Evolutionary conservation across 176 grass and related monocot species (phyloP).

Genomic region (Ananas comosus): DNA sequence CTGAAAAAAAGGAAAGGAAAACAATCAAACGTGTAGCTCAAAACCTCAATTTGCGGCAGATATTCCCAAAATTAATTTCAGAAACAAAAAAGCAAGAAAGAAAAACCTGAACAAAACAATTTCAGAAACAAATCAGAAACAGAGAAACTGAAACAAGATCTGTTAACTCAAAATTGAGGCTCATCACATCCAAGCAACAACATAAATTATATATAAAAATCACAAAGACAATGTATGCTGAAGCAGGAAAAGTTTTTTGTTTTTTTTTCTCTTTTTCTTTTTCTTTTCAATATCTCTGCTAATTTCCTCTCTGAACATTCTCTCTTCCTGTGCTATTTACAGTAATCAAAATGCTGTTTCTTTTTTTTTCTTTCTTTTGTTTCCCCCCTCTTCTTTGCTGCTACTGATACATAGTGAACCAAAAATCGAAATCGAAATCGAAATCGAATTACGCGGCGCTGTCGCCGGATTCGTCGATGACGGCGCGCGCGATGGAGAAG

Average conservation of each 20-base stretch:
- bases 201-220: neutral
- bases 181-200: neutral
- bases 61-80: too few relatives aligned
- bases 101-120: too few relatives aligned
- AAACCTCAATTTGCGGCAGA: too few relatives aligned
- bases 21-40: too few relatives aligned
- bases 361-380: neutral
- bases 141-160: too few relatives aligned
- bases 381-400: neutral
- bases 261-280: too few relatives aligned
- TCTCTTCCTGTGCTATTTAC: conserved; percentile 17
- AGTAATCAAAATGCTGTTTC: conserved; percentile 11
- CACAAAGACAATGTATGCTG: neutral
- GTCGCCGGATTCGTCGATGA: conserved; percentile 68
- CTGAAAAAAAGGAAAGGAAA: too few relatives aligned
- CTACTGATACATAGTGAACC: neutral
- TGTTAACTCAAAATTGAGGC: too few relatives aligned
- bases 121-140: too few relatives aligned
- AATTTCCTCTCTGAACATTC: neutral
- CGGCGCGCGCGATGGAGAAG: conserved; percentile 35
- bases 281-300: too few relatives aligned
- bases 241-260: neutral
- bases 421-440: conserved; percentile 32
- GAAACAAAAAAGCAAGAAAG: too few relatives aligned
- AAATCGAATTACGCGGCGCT: conserved; percentile 31